Evolutionary conservation across 306 rosid genomes (phyloP), one percentile per base, ranked within the genome.

Genomic region (Vigna reflexopilosa): DNA sequence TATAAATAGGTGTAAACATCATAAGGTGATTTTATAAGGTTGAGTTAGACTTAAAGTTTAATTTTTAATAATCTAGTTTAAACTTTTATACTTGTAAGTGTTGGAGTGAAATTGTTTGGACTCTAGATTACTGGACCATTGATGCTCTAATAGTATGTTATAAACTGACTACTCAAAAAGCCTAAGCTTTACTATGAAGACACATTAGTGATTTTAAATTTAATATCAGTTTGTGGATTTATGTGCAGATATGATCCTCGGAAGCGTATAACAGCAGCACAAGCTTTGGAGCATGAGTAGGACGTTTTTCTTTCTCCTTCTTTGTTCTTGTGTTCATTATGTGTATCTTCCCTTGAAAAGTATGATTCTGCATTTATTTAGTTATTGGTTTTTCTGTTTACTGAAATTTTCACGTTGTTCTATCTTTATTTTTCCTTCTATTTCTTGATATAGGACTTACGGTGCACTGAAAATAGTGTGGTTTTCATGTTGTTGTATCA

Each of bases 241-340:
- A n/a, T 67, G 58, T 89, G 86, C 90, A 92, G 97, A 77, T 92
- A 92, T 85, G 97, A 92, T 87, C 97, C 97, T 79, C 91, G 87
- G 61, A 92, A 88, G 79, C 93, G 97, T 36, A 68, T 92, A 72
- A 90, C 92, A 30, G 93, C 96, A 20, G 87, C 92, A 52, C 93
- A 92, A 80, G 96, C 97, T 42, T 78, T 92, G 84, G 97, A 92
- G 67, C 97, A 92, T 34, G 97, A 92, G 97, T 92, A 87, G 32
- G 88, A 49, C 50, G 70, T 55, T 45, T 57, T 72, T 65, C 7
- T 49, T 59, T 17, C 57, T 10, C 50, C 57, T 42, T 32, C 1
- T 68, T 47, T 57, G 13, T 48, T 67, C 55, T 11, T 66, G 7
- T 19, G 38, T 56, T 32, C 56, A 56, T 48, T 66, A 10, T 28